phyloP scores from a whole-genome alignment of 1,284 basidiomycete genomes.

The Pterulicium gracile region DNA sequence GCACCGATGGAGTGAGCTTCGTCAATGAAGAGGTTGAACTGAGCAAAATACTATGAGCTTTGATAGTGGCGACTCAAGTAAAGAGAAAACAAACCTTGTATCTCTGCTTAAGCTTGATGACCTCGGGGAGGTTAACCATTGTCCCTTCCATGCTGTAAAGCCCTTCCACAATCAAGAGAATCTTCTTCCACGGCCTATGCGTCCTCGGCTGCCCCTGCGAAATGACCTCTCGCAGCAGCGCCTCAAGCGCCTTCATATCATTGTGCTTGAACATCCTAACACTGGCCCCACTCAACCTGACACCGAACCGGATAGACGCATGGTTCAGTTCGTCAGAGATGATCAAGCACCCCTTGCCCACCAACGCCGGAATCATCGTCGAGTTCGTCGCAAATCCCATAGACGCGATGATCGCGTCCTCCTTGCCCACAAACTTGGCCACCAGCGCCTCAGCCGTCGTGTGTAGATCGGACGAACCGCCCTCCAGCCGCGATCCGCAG shows the following conservation, averaged over 20 bases:
- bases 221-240: slow-evolving; percentile 82
- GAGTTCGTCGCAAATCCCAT: slow-evolving; percentile 99
- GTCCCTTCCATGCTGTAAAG: slow-evolving; percentile 99
- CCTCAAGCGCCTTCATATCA: slow-evolving; percentile 80
- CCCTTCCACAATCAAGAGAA: slow-evolving; percentile 90
- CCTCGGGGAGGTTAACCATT: slow-evolving; percentile 72
- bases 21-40: slow-evolving; percentile 96
- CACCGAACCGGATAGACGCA: slow-evolving; percentile 90
- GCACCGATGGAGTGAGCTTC: slow-evolving; percentile 98
- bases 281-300: slow-evolving; percentile 80
- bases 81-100: slow-evolving; percentile 68
- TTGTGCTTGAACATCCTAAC: slow-evolving; percentile 98
- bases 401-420: slow-evolving; percentile 83
- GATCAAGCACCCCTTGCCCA: slow-evolving; percentile 86
- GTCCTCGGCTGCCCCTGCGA: slow-evolving; percentile 97
- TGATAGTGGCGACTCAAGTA: neutral
- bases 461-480: slow-evolving; percentile 82
- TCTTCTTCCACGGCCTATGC: slow-evolving; percentile 98
- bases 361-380: slow-evolving; percentile 87
- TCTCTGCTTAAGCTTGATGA: slow-evolving; percentile 85
- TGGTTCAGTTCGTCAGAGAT: slow-evolving; percentile 98
- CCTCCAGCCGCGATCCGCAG: slow-evolving; percentile 74
- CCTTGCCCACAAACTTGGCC: slow-evolving; percentile 81
- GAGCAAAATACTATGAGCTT: slow-evolving; percentile 9
- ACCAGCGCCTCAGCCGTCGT: slow-evolving; percentile 78